These are phyloP conservation scores for Fusarium incarnatum DNA, from an alignment of 2,329 filamentous ascomycete genomes.

Conservation along the genomic window DNA sequence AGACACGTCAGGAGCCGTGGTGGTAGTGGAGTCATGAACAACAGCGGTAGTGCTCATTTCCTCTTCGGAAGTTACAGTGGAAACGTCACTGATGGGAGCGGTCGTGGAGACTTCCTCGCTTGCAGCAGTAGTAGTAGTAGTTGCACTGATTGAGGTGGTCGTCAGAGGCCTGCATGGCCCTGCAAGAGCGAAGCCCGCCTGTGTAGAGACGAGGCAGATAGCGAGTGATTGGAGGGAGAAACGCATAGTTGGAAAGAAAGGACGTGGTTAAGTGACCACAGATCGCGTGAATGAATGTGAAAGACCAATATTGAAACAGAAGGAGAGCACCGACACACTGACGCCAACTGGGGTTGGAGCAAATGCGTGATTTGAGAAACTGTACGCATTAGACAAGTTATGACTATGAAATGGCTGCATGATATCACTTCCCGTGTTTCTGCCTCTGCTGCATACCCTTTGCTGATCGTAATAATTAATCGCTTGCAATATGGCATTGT, in stretches of 20 bases:
- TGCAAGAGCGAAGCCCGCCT: neutral
- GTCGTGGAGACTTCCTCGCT: neutral
- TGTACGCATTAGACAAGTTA: rapidly evolving
- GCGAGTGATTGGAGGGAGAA: neutral
- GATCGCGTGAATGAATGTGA: neutral
- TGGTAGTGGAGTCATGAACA: neutral
- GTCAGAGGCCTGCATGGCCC: neutral
- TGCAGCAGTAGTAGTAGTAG: neutral
- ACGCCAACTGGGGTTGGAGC: too few species aligned
- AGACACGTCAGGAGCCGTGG: neutral
- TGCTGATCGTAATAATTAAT: rapidly evolving
- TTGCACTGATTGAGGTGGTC: neutral
- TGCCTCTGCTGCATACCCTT: too few species aligned
- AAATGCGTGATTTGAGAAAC: too few species aligned
- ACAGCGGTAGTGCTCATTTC: neutral
- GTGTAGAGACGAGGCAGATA: neutral
- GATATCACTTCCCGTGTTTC: too few species aligned
- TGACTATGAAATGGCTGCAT: too few species aligned
- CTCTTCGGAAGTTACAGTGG: neutral
- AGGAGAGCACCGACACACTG: too few species aligned
- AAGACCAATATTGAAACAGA: too few species aligned
- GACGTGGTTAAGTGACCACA: neutral
- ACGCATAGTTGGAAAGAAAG: neutral
- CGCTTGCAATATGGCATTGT: too few species aligned
- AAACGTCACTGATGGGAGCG: rapidly evolving